Base-by-base conservation (phyloP, 345 rosid species). In the Sisymbrium irio region DNA sequence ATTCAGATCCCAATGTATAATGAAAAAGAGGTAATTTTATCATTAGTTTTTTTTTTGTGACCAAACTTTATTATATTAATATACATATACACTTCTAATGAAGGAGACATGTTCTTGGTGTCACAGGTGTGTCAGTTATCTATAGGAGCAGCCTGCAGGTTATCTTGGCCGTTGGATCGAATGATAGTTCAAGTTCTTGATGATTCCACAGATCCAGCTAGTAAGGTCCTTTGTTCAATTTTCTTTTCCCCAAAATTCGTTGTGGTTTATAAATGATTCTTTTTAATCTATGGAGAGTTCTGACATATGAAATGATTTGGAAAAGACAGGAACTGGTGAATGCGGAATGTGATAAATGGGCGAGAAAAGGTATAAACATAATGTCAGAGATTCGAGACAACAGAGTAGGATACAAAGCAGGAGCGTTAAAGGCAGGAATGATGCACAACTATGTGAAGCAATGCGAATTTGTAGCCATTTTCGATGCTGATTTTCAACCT, bases 111-210 rank as follows among this genome's bases (percentile, higher is more conserved):
- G 25, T 57, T 76, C 22, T 59, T 75, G 12, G 13, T 60, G 32
- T 60, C 54, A 49, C 83, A 87, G 91, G 91, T 87, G 46, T 83
- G 86, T 75, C 86, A 79, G 72, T 65, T 87, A 47, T 87, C 92
- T 10, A 87, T 87, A 45, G 89, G 85, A 66, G 89, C 89, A 30
- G 86, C 89, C 0, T 87, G 92, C 45, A 86, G 86, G 33, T 79
- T 87, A 33, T 83, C 86, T 7, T 87, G 92, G 89, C 92, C 89
- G 32, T 79, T 82, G 36, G 83, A 85, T 64, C 72, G 89, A 40
- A 71, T 87, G 79, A 79, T 87, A 69, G 67, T 87, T 49, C 91
- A 87, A 81, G 87, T 87, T 39, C 85, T 87, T 54, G 91, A 87
- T 71, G 89, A 87, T 69, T 87, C 92, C 51, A 87, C 89, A 4